Base-by-base conservation (phyloP, 2,329 filamentous ascomycete species). In the Pezicula carpinea region DNA sequence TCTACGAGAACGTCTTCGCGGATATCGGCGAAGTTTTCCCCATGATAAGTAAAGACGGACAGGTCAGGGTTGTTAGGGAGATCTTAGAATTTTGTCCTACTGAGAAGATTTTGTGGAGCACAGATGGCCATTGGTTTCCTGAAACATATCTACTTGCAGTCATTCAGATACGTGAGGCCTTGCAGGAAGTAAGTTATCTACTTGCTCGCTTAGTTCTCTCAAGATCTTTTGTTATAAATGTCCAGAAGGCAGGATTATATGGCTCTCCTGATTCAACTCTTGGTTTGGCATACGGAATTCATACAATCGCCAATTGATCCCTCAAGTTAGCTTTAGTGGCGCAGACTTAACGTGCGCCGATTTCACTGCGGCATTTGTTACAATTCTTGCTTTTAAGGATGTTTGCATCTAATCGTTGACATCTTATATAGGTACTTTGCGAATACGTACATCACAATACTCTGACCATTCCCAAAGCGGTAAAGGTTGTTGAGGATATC, bases 11-110 rank as follows among this genome's bases (percentile, higher is more conserved):
- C 59, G 86, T 87, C 2, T 93, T 89, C 60, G 79, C 89, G 11
- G 89, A 95, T 59, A 80, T 95, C 45, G 88, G 89, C 1, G 85
- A 90, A 59, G 83, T 93, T 0, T 95, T 93, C 50, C 88, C 88
- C 0, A 83, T 83, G 66, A 66, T 93, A 32, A 91, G 84, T 53
- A 77, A 84, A 41, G 81, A 89, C 49, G 89, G 87, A 0, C 87
- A 95, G 62, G 82, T 86, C 55, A 71, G 72, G 0, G 77, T 89
- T 1, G 54, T 95, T 11, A 79, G 82, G 38, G 79, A 93, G 60
- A 80, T 87, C 1, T 66, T 95, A 7, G 89, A 95, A 63, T 64
- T 92, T 4, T 85, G 82, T 18, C 88, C 89, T 0, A 80, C 79
- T 46, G 82, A 79, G 43, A 92, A 92, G 67, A 73, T 93, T 0